phyloP scores from a whole-genome alignment of 1,284 basidiomycete species.

The Tilletia caries region DNA sequence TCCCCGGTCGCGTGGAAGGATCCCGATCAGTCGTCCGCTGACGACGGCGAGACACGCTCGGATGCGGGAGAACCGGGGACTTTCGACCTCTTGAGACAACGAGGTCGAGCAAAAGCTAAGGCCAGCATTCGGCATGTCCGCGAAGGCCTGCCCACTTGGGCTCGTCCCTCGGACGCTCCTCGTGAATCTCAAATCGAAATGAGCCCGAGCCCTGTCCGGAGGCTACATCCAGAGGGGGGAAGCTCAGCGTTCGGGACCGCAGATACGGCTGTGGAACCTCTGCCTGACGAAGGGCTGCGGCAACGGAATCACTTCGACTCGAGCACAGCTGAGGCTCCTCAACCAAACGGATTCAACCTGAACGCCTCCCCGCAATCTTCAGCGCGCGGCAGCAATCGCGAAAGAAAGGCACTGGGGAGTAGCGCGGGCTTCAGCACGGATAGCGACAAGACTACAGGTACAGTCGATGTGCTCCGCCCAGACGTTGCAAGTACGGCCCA shows the following conservation, averaged over 20 bases:
- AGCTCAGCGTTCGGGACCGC: neutral
- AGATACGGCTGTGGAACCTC: neutral
- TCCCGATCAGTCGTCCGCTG: neutral
- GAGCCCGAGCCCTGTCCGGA: neutral
- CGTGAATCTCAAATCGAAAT: neutral
- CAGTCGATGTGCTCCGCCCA: too few relatives aligned
- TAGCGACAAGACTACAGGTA: neutral
- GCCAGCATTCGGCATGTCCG: neutral
- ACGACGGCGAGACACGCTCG: neutral
- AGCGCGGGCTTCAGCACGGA: neutral
- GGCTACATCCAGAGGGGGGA: neutral
- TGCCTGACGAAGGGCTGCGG: neutral
- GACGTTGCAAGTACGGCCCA: neutral
- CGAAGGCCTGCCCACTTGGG: neutral
- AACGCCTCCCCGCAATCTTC: neutral
- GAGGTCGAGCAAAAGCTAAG: neutral
- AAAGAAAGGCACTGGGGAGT: neutral
- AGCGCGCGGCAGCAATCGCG: neutral
- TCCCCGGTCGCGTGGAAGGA: slow-evolving; percentile 34
- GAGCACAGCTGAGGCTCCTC: neutral
- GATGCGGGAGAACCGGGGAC: neutral
- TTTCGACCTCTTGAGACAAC: neutral
- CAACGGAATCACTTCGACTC: neutral
- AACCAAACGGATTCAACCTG: neutral
- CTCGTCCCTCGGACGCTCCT: neutral